A percentile compares a stretch with the other conserved stretches of the same genome.
Evolutionary conservation across 257 asterid species (phyloP).

Genomic region (Fraxinus pennsylvanica): DNA sequence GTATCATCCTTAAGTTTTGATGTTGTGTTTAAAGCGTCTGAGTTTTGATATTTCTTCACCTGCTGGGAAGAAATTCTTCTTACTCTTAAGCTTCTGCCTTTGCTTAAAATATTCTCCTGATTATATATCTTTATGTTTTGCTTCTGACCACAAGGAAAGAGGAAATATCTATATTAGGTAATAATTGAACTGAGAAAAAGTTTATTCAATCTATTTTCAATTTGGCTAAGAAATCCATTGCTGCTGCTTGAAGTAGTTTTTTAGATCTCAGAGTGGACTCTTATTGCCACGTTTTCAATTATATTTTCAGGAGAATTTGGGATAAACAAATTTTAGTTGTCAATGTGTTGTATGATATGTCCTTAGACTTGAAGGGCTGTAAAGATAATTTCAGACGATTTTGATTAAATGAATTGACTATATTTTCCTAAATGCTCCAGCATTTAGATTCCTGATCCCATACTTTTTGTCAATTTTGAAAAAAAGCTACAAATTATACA

Average conservation of each 20-base stretch:
- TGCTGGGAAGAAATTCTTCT: background rate
- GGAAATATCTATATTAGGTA: background rate
- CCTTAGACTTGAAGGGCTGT: background rate
- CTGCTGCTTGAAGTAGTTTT: constrained; percentile 18
- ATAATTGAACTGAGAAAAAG: constrained; percentile 14
- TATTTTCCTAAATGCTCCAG: background rate
- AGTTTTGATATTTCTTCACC: background rate
- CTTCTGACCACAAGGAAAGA: background rate
- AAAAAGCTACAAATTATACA: background rate
- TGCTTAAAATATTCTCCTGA: constrained; percentile 9
- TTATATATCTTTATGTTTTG: background rate
- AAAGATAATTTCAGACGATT: background rate
- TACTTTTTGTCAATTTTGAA: background rate
- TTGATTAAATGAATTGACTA: background rate
- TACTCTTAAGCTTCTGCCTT: background rate
- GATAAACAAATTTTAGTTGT: constrained; percentile 7
- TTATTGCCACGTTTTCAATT: background rate
- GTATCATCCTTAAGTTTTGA: background rate
- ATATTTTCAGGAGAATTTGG: background rate
- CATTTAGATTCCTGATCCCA: background rate
- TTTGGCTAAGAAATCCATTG: constrained; percentile 9
- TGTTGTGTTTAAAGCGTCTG: background rate
- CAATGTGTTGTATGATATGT: background rate
- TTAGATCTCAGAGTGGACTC: constrained; percentile 9
- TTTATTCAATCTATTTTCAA: background rate